A percentile compares a stretch with the other conserved stretches of the same genome.
phyloP scores from a whole-genome alignment of 768 basidiomycete species.

The Suillus subluteus region DNA sequence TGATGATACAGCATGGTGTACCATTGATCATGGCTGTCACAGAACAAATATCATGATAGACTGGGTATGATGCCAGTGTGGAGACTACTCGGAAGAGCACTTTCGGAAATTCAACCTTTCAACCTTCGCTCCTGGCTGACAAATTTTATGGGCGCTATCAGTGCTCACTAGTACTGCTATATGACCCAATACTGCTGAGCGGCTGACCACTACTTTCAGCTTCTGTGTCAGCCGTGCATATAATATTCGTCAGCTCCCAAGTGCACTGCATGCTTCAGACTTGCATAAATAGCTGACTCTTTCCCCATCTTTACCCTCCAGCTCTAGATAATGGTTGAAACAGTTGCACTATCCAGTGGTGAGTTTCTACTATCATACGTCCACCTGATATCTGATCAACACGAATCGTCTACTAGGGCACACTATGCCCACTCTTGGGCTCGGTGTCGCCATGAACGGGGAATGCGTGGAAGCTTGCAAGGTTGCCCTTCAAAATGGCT shows the following conservation, averaged over 20 bases:
- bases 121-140: too few relatives aligned
- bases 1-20: too few relatives aligned
- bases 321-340: conserved; percentile 5
- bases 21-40: too few relatives aligned
- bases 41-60: too few relatives aligned
- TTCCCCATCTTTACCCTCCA: neutral
- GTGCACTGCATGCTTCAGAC: too few relatives aligned
- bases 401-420: conserved; percentile 5
- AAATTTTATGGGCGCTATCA: too few relatives aligned
- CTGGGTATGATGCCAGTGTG: too few relatives aligned
- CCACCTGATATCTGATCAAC: neutral
- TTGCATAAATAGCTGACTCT: neutral
- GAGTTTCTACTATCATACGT: neutral
- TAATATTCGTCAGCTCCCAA: neutral
- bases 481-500: conserved; percentile 16
- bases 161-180: too few relatives aligned
- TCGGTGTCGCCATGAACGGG: conserved; percentile 18
- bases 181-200: too few relatives aligned
- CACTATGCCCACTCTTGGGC: conserved; percentile 20
- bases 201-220: too few relatives aligned
- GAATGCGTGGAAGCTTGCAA: conserved; percentile 16
- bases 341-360: conserved; percentile 8
- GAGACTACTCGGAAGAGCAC: too few relatives aligned
- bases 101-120: too few relatives aligned
- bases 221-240: neutral